Base-by-base conservation (phyloP, 805 yeast genomes). In the Candida montana region DNA sequence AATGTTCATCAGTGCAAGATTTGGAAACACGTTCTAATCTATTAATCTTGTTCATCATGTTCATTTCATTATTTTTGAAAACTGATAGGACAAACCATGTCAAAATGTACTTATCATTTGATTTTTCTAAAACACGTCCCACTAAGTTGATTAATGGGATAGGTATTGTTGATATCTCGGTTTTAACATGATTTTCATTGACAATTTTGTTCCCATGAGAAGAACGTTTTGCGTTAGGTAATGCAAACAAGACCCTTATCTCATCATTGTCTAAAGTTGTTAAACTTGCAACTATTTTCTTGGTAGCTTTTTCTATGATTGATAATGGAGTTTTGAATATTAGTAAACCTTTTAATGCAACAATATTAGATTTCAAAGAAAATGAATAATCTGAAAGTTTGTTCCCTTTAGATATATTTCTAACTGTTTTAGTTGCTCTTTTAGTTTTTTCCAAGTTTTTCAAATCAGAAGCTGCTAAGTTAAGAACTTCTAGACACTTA, bases 41-140 rank as follows among this genome's bases (percentile, higher is more conserved):
- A 26, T 36, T 32, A 10, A 28, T 28, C 28, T 41, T 41, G 3
- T 41, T 18, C 16, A 9, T 16, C 7, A 15, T 17, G n/a, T 11
- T 27, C 31, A 41, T 12, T 2, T 15, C 5, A 17, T 8, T 6
- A 21, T 19, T 41, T 17, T 30, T 35, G 5, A 33, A 28, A 4
- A 41, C 20, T 10, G 40, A 36, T 17, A 36, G 18, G 16, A 48
- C 20, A 36, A 50, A 45, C 53, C 53, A 49, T 10, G 41, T 39
- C 17, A 47, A 2, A n/a, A 53, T 7, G 2, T 26, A 16, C 2
- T 26, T 23, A 26, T 47, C 48, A 10, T 36, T 33, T 11, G 37
- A 40, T 13, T 31, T 40, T 20, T 43, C 31, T 3, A 47, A 52
- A 21, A 42, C 27, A 13, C 36, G 38, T 28, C 41, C 9, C 1